Base-by-base conservation (phyloP, 2,329 filamentous ascomycete species). In the Graphilbum ipis-grandicollis region DNA sequence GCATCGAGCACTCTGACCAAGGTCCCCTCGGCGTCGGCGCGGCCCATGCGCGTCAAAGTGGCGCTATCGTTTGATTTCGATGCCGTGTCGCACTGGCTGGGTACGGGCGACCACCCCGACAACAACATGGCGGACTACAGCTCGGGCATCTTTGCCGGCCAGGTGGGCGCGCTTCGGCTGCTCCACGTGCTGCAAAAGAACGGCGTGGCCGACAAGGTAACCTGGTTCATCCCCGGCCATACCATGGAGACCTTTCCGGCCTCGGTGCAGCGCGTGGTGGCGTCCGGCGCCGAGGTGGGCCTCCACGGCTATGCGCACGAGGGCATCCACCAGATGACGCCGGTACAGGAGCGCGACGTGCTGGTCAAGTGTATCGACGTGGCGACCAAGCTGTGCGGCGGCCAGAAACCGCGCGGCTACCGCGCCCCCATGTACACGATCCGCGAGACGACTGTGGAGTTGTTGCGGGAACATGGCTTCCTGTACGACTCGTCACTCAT, bases 341-440 rank as follows among this genome's bases (percentile, higher is more conserved):
- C 79, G 2, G 77, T 83, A 48, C 80, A 86, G 55, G 79, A 85
- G 51, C 67, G 66, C 13, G 76, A 79, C 39, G 74, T 86, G 14
- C 64, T 86, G 6, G 72, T 79, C 47, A 80, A 80, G 53, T 53
- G 59, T 37, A 64, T 64, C 18, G 19, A 19, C 13, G 22, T 36
- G 35, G 18, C 21, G 1, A 18, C 28, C 14, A n/a, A 23, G 14
- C 28, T 36, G 14, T 21, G 13, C 14, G 29, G 35, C 28, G 61
- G 66, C 12, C 23, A 59, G 53, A 74, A 72, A 1, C 79, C 79
- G 0, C 60, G 76, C 1, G 79, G 79, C 1, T 75, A 66, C 26
- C 77, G 83, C 0, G 78, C 77, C 1, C 79, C 79, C 0, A 84
- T 55, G 62, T 84, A 81, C 48, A 75, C 73, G 3, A 68, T 68